These are phyloP conservation scores for Penicillium ochrochloron DNA, from an alignment of 495 filamentous ascomycete genomes.

Conservation along the genomic window DNA sequence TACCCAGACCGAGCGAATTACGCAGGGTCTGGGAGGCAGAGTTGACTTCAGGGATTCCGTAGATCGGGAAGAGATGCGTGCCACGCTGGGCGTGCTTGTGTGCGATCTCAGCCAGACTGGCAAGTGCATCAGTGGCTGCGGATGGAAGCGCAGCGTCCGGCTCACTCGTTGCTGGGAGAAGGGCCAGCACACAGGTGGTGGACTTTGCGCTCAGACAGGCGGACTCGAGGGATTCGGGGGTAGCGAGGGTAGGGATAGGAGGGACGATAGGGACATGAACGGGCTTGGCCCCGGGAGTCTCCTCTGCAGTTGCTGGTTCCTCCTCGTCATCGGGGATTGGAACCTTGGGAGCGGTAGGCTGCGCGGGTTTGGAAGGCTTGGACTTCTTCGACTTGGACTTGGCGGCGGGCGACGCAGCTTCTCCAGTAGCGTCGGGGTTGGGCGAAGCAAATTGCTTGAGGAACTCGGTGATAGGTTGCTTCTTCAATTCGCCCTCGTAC, in stretches of 20 bases:
- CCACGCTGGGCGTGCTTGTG: conserved; percentile 69
- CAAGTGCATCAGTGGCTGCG: conserved; percentile 58
- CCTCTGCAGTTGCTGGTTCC: conserved; percentile 50
- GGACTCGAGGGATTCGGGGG: conserved; percentile 62
- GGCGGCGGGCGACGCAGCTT: conserved; percentile 49
- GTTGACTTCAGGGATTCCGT: conserved; percentile 70
- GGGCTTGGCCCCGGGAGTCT: conserved; percentile 47
- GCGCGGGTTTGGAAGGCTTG: conserved; percentile 44
- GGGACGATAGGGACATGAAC: conserved; percentile 49
- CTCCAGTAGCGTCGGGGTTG: conserved; percentile 61
- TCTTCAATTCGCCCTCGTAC: conserved; percentile 87
- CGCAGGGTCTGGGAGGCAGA: conserved; percentile 58
- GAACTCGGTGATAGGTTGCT: conserved; percentile 80
- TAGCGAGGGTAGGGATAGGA: conserved; percentile 55
- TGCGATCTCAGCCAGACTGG: conserved; percentile 72
- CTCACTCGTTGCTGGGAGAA: conserved; percentile 62
- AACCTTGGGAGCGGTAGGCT: conserved; percentile 19
- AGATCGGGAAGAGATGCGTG: conserved; percentile 80
- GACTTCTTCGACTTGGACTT: conserved; percentile 58
- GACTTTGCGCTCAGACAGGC: conserved; percentile 78
- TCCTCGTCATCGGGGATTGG: conserved; percentile 41
- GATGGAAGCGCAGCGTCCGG: conserved; percentile 51
- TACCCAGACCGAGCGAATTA: conserved; percentile 62
- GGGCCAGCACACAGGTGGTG: conserved; percentile 81
- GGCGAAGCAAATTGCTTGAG: conserved; percentile 76